Conservation (phyloP, 2,329 filamentous ascomycete species). For the Aspergillus uvarum region DNA sequence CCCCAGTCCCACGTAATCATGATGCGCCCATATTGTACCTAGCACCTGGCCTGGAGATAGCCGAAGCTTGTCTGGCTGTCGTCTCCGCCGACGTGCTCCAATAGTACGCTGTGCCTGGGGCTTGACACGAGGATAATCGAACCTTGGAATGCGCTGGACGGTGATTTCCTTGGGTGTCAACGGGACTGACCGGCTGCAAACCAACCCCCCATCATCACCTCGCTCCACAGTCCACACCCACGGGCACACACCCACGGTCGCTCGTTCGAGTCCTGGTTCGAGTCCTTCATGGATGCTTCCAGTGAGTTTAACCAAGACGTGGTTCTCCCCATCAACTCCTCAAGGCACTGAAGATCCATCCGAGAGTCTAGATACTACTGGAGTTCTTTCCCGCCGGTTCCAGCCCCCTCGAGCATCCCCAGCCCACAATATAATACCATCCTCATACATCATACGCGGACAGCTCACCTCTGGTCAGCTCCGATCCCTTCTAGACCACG, state of each 20-base stretch:
- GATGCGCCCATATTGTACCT: background rate
- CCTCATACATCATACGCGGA: slow-evolving; percentile 8
- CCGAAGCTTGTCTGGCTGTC: slow-evolving; percentile 5
- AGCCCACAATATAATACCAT: too few relatives aligned
- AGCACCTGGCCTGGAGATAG: background rate
- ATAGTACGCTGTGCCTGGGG: slow-evolving; percentile 4
- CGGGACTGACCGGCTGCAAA: slow-evolving; percentile 18
- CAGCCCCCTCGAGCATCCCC: background rate
- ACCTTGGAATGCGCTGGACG: slow-evolving; percentile 1
- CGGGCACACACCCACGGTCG: background rate
- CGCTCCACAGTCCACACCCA: slow-evolving; percentile 4
- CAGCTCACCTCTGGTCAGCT: slow-evolving; percentile 8
- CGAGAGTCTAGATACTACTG: background rate
- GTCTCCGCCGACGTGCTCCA: background rate
- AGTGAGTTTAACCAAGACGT: background rate
- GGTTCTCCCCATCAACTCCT: background rate
- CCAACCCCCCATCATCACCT: slow-evolving; percentile 11
- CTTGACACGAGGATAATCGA: slow-evolving; percentile 5
- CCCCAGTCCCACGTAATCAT: slow-evolving; percentile 5
- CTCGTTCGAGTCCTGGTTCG: background rate
- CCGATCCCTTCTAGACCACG: slow-evolving; percentile 12
- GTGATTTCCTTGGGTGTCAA: slow-evolving; percentile 17
- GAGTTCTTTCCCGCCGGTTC: background rate
- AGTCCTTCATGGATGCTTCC: background rate
- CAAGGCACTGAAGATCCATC: background rate